Base-by-base conservation (phyloP, 805 yeast species). In the Suhomyces prunicola region DNA sequence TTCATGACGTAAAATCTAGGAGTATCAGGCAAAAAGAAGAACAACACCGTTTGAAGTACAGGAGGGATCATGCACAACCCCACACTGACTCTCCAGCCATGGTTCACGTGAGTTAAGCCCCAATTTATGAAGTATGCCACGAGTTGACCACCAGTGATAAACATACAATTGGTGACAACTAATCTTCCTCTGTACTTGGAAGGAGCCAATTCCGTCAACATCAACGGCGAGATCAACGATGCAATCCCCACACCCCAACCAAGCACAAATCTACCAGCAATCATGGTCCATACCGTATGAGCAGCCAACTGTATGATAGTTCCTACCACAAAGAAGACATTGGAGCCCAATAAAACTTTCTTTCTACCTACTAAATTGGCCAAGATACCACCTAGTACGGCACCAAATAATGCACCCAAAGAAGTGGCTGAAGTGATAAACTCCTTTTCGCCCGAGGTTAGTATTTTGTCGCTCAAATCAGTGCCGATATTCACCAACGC, bases 191-290 rank as follows among this genome's bases (percentile, higher is more conserved):
- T 82, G 67, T 89, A 90, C 68, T 85, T 83, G 13, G 94, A 82
- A 27, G 99, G 98, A 3, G 97, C 96, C 67, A 92, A 81, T 70
- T 93, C 99, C 52, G 90, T 79, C 56, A 93, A 88, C 78, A 91
- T 92, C 53, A 93, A 77, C 1, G 99, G 99, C n/a, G 98, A 90
- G 52, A 90, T 87, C 50, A 93, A 76, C 2, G 97, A 91, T 1
- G 97, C 98, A 51, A 89, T 81, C 60, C 99, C 99, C 26, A 93
- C 97, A 61, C 97, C 98, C 70, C 89, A 88, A 15, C 99, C 99
- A 87, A 94, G 88, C 47, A 93, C 77, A 59, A 94, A 86, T 67
- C 98, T 81, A 44, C 98, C 99, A 12, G 74, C 85, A 57, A 90
- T 86, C 98, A 93, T 93, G 45, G 87, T 85, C 96, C 97, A 90